Conservation (phyloP, 371 early-diverging fungal species). For the Haplosporangium sp. region DNA sequence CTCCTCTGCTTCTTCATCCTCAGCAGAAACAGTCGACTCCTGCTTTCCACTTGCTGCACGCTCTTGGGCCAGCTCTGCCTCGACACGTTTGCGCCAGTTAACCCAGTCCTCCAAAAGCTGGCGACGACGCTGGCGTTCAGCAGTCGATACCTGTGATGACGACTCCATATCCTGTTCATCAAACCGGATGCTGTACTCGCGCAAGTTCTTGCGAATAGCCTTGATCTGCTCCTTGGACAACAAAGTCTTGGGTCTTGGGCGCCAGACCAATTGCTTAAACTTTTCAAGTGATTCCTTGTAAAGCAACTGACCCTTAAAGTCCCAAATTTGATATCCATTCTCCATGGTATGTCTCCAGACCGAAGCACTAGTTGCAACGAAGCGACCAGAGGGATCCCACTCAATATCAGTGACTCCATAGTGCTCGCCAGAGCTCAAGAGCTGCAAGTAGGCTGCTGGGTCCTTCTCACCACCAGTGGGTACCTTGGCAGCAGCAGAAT, state of each 20-base stretch:
- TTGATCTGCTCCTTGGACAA: conserved; percentile 85
- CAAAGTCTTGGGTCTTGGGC: conserved; percentile 92
- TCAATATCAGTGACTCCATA: conserved; percentile 95
- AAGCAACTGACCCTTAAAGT: conserved; percentile 88
- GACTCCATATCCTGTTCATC: conserved; percentile 89
- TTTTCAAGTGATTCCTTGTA: conserved; percentile 80
- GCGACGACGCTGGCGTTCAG: conserved; percentile 79
- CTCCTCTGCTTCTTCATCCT: conserved; percentile 71
- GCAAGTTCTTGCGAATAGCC: conserved; percentile 91
- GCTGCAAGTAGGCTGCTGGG: conserved; percentile 65
- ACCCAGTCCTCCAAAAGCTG: conserved; percentile 84
- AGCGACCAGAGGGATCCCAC: conserved; percentile 99
- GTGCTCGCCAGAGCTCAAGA: conserved; percentile 86
- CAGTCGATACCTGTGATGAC: conserved; percentile 77
- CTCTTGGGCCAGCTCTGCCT: conserved; percentile 69
- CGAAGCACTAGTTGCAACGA: conserved; percentile 87
- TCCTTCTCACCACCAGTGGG: conserved; percentile 60
- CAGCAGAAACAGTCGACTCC: conserved; percentile 55
- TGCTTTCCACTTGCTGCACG: conserved; percentile 72
- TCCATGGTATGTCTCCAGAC: conserved; percentile 88
- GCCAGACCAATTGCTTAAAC: conserved; percentile 96
- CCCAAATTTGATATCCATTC: conserved; percentile 94
- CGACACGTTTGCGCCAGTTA: conserved; percentile 79
- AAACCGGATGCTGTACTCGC: conserved; percentile 88
- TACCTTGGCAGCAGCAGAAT: conserved; percentile 65